These are phyloP conservation scores for Logfia minima DNA, from an alignment of 129 eudicot genomes.

Conservation along the genomic window DNA sequence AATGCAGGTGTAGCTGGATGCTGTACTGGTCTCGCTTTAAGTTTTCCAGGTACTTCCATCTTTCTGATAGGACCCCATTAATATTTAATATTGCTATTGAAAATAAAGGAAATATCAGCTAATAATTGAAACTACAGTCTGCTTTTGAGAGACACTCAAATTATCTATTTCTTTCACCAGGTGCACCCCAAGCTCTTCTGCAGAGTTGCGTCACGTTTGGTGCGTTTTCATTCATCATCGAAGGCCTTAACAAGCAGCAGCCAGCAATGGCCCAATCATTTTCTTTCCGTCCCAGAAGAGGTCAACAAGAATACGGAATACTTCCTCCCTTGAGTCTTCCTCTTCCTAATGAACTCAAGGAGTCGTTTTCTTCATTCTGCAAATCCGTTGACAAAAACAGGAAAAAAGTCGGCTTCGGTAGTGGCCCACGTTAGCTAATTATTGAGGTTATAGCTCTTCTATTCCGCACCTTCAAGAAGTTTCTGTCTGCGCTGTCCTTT, in stretches of 20 bases:
- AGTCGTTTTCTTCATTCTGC: constrained; percentile 67
- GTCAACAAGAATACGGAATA: constrained; percentile 29
- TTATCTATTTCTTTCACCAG: constrained; percentile 23
- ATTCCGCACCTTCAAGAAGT: background rate
- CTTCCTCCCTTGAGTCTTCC: constrained; percentile 76
- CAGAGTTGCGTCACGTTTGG: constrained; percentile 89
- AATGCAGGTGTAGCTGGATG: constrained; percentile 99
- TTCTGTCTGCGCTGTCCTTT: constrained; percentile 18
- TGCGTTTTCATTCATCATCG: constrained; percentile 75
- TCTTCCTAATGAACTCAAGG: constrained; percentile 73
- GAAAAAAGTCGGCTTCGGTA: constrained; percentile 25
- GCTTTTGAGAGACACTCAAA: background rate
- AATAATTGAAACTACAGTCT: too few relatives aligned
- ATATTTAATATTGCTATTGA: background rate
- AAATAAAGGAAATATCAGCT: background rate
- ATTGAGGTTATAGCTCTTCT: background rate
- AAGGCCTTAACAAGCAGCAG: constrained; percentile 83
- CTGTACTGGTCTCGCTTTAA: constrained; percentile 93
- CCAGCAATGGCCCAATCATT: constrained; percentile 75
- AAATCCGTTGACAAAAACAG: constrained; percentile 45
- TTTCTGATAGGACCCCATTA: background rate
- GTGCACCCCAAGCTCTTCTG: constrained; percentile 83
- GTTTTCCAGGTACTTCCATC: constrained; percentile 70
- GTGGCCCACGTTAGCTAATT: constrained; percentile 19
- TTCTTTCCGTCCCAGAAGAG: constrained; percentile 25